Evolutionary conservation across 805 yeast genomes (phyloP), one percentile per base, ranked within the genome.

Genomic region (Ogataea pini): DNA sequence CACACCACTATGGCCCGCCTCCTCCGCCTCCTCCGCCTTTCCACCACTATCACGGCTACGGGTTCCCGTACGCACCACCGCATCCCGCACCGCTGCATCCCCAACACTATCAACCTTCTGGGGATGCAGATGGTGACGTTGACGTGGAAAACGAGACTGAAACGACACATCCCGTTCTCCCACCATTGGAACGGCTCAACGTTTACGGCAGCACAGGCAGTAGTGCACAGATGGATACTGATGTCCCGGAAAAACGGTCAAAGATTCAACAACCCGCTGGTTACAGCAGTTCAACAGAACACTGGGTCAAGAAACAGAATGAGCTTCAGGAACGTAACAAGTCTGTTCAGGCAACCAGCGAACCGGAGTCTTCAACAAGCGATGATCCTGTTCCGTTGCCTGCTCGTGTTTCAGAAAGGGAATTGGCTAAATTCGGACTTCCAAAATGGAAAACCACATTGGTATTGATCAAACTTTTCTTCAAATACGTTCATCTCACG

Each of bases 401-500:
- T 4, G 32, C 27, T 12, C 44, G 36, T 1, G 52, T 71, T 7
- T 54, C 67, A 1, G 68, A 68, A 32, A 56, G 57, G 10, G 68
- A 66, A 20, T 54, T 72, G 7, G 58, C 51, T 8, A 50, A 51
- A 29, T 60, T 63, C 36, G 75, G 71, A 7, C 56, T 75, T 7
- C 79, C 79, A 3, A 49, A 63, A 31, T 64, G 69, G 65, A 49
- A 54, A 36, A 64, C 67, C 0, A 59, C 71, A 2, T 61, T 60
- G 31, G 49, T 58, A 2, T 51, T 74, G 36, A 57, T 74, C 34
- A 75, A 72, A 44, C 49, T 72, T 7, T 75, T 64, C 51, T 75
- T 72, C 54, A 58, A 72, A 34, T 75, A 73, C 53, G 62, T 69
- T n/a, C 70, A 73, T 44, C 65, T 71, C 7, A 62, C 70, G 6